A percentile compares a stretch with the other conserved stretches of the same genome.
Conservation (phyloP, 75 land plant genomes). For the Chamaecyparis obtusa region DNA sequence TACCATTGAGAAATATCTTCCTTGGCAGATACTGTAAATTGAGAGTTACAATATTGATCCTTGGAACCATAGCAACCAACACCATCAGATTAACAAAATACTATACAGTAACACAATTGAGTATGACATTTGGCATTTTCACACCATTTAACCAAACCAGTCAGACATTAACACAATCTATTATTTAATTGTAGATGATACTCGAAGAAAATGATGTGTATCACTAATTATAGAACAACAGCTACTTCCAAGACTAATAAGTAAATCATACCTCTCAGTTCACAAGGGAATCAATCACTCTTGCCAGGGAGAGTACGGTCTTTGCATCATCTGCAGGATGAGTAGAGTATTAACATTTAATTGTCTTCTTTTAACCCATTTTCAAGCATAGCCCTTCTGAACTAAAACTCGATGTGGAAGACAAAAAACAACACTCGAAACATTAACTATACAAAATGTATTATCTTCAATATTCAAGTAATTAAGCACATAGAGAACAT, state of each 20-base stretch:
- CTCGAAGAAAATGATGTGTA: background rate
- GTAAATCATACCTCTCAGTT: background rate
- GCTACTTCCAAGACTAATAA: background rate
- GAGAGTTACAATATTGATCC: background rate
- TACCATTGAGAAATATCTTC: background rate
- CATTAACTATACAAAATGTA: background rate
- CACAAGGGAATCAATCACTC: background rate
- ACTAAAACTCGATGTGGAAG: background rate
- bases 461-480: background rate
- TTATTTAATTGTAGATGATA: background rate
- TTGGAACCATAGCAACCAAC: background rate
- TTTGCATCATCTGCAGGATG: slow-evolving; percentile 2
- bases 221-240: background rate
- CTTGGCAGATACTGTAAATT: no score
- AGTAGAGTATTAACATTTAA: background rate
- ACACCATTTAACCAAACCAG: background rate
- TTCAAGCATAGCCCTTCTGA: background rate
- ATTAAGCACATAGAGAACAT: background rate
- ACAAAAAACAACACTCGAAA: background rate
- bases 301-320: background rate
- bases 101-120: background rate
- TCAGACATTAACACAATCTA: background rate
- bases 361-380: background rate
- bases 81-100: background rate
- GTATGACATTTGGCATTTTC: background rate